Percentiles rank a stretch among this genome's conserved stretches.
Conservation (phyloP, 495 filamentous ascomycete genomes). For the Amphirosellinia nigrospora region DNA sequence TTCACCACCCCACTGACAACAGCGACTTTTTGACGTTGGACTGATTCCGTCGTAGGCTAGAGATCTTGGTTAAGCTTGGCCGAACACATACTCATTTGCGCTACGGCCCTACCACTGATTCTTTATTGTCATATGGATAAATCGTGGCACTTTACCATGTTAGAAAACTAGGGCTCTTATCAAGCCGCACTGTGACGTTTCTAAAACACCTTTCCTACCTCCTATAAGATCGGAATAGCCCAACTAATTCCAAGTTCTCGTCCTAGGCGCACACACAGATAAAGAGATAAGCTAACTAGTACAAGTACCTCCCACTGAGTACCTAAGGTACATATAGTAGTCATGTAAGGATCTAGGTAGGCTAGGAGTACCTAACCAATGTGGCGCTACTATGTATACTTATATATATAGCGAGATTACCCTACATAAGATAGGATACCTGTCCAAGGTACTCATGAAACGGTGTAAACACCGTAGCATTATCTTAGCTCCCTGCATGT, state of each 20-base stretch:
- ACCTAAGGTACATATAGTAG: background rate
- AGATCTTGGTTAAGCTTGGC: background rate
- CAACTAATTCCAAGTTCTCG: background rate
- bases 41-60: background rate
- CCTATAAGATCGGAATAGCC: background rate
- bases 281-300: constrained; percentile 7
- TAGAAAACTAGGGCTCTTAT: no score
- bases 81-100: background rate
- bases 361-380: background rate
- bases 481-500: background rate
- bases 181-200: no score
- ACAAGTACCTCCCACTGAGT: background rate
- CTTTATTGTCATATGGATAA: background rate
- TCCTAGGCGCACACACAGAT: background rate
- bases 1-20: background rate
- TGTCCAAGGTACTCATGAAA: background rate
- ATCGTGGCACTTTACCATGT: no score
- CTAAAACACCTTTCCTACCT: background rate
- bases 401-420: no score
- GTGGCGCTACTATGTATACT: no score
- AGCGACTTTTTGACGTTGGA: background rate
- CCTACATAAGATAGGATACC: no score
- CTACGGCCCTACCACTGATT: no score
- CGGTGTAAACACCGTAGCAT: background rate
- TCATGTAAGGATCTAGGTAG: background rate